Percentiles rank a stretch among this genome's conserved stretches.
Conservation (phyloP, 2,329 filamentous ascomycete species). For the Didymella arachidicola region DNA sequence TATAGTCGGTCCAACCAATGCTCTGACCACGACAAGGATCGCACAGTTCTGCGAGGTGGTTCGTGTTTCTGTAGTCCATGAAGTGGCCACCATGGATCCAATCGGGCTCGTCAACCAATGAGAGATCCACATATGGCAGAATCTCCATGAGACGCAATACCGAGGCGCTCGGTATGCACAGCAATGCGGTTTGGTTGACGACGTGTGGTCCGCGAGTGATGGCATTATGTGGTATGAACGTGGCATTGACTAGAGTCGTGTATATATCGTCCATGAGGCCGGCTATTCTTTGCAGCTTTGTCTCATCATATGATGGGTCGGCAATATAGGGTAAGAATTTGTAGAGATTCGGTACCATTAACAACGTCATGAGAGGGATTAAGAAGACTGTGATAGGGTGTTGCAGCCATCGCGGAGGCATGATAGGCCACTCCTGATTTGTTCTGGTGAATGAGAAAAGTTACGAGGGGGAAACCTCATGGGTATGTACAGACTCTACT, state of each 20-base stretch:
- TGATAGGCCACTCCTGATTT: neutral
- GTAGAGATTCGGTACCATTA: slow-evolving; percentile 16
- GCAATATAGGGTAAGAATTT: neutral
- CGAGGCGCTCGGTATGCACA: slow-evolving; percentile 18
- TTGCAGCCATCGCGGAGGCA: slow-evolving; percentile 21
- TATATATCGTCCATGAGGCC: slow-evolving; percentile 26
- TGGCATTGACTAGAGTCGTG: slow-evolving; percentile 19
- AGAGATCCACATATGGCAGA: slow-evolving; percentile 23
- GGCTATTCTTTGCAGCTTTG: slow-evolving; percentile 21
- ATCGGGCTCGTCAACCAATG: slow-evolving; percentile 11
- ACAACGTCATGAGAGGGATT: slow-evolving; percentile 16
- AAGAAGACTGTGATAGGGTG: slow-evolving; percentile 20
- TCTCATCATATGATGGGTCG: slow-evolving; percentile 16
- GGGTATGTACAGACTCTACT: too few relatives aligned
- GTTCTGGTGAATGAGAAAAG: neutral
- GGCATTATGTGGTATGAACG: slow-evolving; percentile 25
- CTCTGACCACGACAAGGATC: slow-evolving; percentile 7
- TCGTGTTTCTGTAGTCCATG: slow-evolving; percentile 21
- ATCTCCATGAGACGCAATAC: slow-evolving; percentile 27
- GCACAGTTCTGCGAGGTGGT: slow-evolving; percentile 14
- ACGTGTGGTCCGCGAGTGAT: slow-evolving; percentile 25
- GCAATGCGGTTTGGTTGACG: slow-evolving; percentile 22
- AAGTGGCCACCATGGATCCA: slow-evolving; percentile 28
- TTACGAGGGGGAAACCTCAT: neutral
- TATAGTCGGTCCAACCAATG: slow-evolving; percentile 15